Conservation (phyloP, 805 yeast genomes). For the Pichia insulana region DNA sequence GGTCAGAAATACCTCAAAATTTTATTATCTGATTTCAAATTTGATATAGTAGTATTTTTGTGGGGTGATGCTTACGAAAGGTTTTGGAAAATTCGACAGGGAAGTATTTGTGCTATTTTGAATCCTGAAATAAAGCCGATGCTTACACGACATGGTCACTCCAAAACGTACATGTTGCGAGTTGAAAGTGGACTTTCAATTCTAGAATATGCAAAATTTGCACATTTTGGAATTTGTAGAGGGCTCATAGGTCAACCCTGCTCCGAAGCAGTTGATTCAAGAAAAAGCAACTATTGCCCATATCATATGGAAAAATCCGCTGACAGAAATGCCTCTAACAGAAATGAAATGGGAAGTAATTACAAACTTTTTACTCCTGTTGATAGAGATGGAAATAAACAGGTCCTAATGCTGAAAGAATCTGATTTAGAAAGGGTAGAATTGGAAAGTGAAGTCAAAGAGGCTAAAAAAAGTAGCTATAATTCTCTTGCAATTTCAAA, state of each 20-base stretch:
- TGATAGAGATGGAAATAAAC: conserved; percentile 33
- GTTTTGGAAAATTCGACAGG: conserved; percentile 66
- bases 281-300: conserved; percentile 51
- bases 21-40: conserved; percentile 57
- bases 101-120: conserved; percentile 64
- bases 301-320: conserved; percentile 59
- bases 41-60: conserved; percentile 47
- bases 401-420: conserved; percentile 28
- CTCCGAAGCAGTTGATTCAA: conserved; percentile 47
- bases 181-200: conserved; percentile 45
- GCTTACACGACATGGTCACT: no score
- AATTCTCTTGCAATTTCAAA: conserved; percentile 4
- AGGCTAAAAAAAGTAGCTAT: conserved; percentile 17
- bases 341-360: conserved; percentile 71
- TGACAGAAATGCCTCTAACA: conserved; percentile 42
- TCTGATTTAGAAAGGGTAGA: conserved; percentile 9
- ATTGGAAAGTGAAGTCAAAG: conserved; percentile 10
- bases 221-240: conserved; percentile 61
- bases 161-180: conserved; percentile 39
- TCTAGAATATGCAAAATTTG: conserved; percentile 65
- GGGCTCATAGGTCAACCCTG: conserved; percentile 47
- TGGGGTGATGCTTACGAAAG: conserved; percentile 61
- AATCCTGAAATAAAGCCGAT: conserved; percentile 50
- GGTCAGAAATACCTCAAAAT: conserved; percentile 49
- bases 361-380: conserved; percentile 48